Evolutionary conservation across 2,329 filamentous ascomycete species (phyloP), one percentile per base, ranked within the genome.

Genomic region (Rosellinia necatrix): DNA sequence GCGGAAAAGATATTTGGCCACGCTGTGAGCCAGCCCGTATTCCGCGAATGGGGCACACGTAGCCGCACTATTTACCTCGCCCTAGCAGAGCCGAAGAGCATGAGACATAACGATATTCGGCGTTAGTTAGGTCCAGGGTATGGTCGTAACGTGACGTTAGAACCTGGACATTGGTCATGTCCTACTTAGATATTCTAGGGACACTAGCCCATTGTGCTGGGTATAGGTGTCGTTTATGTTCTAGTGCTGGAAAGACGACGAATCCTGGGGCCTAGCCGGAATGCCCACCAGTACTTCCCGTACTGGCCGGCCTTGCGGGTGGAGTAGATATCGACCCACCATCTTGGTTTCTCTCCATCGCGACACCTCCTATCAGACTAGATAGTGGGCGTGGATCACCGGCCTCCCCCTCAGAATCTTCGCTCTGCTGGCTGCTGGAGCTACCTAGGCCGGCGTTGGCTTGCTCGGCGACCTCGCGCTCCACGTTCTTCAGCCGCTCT

Each of bases 401-500:
- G 34, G 50, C 62, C 50, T 72, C 69, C 44, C 68, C 70, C 29
- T 73, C 71, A 4, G 70, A 68, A 43, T 70, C 71, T 25, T 70
- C 71, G 37, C 70, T 66, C 40, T 72, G 71, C 44, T 72, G 71
- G 49, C 70, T 72, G 34, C 66, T 68, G 42, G 50, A 61, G 55
- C 58, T 60, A 58, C 69, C 64, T 9, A 74, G 53, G 24, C 68
- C 67, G 8, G 68, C 70, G 35, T 74, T 69, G 44, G 74, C 72
- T 22, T 75, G 71, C 35, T 73, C 71, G 12, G 72, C 74, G 3
- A 75, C 73, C 68, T 77, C 76, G 21, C 74, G 68, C 67, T 82
- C 79, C 42, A 82, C 64, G 61, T 83, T 80, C 41, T 71, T 73
- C 48, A 83, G 66, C 32, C 84, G 74, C 63, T 78, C 74, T 75